phyloP scores from a whole-genome alignment of 106 monocot genomes.

The Xerophyta viscosa region DNA sequence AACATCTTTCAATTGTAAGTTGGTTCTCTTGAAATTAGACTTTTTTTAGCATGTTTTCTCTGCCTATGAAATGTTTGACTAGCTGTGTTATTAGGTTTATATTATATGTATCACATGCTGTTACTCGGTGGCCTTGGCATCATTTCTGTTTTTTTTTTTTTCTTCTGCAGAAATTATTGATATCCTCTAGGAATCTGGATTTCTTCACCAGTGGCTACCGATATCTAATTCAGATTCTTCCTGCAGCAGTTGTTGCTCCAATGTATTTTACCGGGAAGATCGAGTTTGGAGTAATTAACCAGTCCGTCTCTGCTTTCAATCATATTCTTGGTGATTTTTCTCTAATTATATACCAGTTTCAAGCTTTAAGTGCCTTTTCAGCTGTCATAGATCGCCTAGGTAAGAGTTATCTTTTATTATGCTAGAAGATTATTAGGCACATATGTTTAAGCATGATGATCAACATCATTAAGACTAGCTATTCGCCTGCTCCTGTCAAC shows the following conservation, averaged over 20 bases:
- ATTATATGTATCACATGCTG: no score
- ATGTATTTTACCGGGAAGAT: conserved; percentile 99
- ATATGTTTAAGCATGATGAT: not conserved
- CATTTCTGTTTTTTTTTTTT: not conserved
- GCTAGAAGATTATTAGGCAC: not conserved
- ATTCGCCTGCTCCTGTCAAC: no score
- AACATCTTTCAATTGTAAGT: no score
- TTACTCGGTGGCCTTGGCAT: no score
- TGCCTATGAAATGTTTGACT: no score
- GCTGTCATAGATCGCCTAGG: conserved; percentile 94
- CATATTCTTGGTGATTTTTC: conserved; percentile 92
- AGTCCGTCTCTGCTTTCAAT: conserved; percentile 98
- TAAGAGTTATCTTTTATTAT: conserved; percentile 5
- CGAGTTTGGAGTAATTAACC: conserved; percentile 97
- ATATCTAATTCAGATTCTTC: conserved; percentile 92
- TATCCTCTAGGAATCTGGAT: conserved; percentile 86
- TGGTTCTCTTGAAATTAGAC: no score
- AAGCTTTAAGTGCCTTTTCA: conserved; percentile 93
- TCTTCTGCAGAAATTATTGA: conserved; percentile 74
- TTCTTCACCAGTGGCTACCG: conserved; percentile 96
- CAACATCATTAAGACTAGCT: no score
- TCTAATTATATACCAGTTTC: conserved; percentile 91
- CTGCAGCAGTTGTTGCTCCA: conserved; percentile 95
- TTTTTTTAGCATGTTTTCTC: no score
- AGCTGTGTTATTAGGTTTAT: no score